phyloP scores from a whole-genome alignment of 1,284 basidiomycete genomes.

The Ceratobasidium sp. region DNA sequence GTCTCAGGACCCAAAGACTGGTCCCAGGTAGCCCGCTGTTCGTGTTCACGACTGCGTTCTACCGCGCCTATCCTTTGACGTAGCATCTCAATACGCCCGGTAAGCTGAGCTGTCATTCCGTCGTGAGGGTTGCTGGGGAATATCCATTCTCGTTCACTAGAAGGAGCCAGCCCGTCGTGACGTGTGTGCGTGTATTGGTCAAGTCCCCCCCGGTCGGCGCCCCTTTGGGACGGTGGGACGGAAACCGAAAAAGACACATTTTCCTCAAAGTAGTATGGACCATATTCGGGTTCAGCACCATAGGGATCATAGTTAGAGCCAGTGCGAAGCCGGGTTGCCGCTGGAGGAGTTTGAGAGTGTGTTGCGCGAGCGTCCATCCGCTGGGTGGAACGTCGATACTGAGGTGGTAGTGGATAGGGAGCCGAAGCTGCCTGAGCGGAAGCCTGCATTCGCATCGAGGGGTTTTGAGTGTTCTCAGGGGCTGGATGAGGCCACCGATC shows the following conservation, averaged over 20 bases:
- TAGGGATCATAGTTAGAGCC: constrained; percentile 34
- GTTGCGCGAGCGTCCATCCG: constrained; percentile 11
- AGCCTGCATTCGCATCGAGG: constrained; percentile 22
- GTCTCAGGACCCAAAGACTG: constrained; percentile 1
- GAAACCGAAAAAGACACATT: constrained; percentile 2
- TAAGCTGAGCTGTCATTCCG: constrained; percentile 34
- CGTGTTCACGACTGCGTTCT: constrained; percentile 26
- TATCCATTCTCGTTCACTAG: constrained; percentile 20
- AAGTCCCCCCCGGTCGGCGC: background rate
- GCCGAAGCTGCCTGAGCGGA: constrained; percentile 21
- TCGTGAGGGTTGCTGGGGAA: constrained; percentile 8
- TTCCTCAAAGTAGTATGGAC: constrained; percentile 23
- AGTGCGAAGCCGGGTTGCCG: constrained; percentile 22
- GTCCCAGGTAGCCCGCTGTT: constrained; percentile 3
- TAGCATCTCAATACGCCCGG: constrained; percentile 35
- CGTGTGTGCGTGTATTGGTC: background rate
- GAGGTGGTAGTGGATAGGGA: constrained; percentile 4
- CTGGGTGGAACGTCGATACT: constrained; percentile 7
- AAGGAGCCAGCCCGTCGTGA: background rate
- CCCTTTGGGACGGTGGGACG: background rate
- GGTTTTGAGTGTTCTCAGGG: constrained; percentile 39
- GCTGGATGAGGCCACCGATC: constrained; percentile 40
- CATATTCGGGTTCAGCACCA: constrained; percentile 29
- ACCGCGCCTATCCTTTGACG: constrained; percentile 28
- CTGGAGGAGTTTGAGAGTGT: constrained; percentile 14